phyloP scores from a whole-genome alignment of 306 rosid species.

The Vigna reflexopilosa region DNA sequence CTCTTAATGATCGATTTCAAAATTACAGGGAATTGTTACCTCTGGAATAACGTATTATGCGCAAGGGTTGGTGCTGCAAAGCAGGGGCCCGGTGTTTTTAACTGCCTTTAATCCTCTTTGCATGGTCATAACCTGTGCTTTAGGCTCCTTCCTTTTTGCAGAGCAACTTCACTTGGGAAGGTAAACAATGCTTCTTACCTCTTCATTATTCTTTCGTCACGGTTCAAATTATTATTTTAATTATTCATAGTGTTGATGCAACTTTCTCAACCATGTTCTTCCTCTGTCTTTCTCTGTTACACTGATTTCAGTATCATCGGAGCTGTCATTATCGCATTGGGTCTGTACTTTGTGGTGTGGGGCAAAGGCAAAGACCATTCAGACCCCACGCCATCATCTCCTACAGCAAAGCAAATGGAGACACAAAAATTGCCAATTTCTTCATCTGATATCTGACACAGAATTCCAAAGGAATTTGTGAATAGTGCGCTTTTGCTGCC shows the following conservation, averaged over 20 bases:
- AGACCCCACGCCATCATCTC: not conserved
- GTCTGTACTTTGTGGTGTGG: slow-evolving; percentile 84
- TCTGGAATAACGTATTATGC: slow-evolving; percentile 71
- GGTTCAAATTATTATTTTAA: not conserved
- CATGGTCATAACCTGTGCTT: slow-evolving; percentile 64
- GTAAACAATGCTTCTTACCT: slow-evolving; percentile 28
- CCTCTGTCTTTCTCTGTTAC: not conserved
- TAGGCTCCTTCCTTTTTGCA: slow-evolving; percentile 63
- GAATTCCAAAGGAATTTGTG: not conserved
- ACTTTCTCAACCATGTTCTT: slow-evolving; percentile 8
- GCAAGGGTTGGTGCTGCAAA: slow-evolving; percentile 71
- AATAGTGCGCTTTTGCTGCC: slow-evolving; percentile 6
- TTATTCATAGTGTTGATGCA: not conserved
- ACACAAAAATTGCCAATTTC: slow-evolving; percentile 45
- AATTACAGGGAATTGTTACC: slow-evolving; percentile 65
- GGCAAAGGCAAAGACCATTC: slow-evolving; percentile 74
- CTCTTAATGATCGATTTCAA: not conserved
- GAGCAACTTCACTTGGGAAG: slow-evolving; percentile 78
- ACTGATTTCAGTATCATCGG: slow-evolving; percentile 59
- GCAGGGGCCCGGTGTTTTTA: slow-evolving; percentile 73
- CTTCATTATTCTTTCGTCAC: not conserved
- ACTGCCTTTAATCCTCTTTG: slow-evolving; percentile 85
- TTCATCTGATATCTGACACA: slow-evolving; percentile 16
- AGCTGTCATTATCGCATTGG: slow-evolving; percentile 66
- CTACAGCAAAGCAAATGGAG: slow-evolving; percentile 38